These are phyloP conservation scores for Fistulifera pelliculosa DNA, from an alignment of 108 stramenopile species.

Conservation along the genomic window DNA sequence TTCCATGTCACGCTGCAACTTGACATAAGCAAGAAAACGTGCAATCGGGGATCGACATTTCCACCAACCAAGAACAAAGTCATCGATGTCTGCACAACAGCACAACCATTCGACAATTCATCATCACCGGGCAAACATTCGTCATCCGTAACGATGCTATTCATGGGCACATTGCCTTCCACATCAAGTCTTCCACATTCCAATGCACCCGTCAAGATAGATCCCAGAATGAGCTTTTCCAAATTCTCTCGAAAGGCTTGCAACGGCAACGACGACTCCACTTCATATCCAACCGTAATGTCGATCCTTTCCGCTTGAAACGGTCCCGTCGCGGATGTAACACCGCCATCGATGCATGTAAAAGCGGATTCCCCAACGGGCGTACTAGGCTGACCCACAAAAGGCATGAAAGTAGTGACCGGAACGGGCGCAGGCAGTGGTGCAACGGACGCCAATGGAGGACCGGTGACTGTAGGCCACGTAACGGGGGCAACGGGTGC, in stretches of 20 bases:
- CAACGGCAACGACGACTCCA: neutral
- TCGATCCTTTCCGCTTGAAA: neutral
- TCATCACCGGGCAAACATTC: neutral
- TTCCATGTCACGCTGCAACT: conserved; percentile 21
- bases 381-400: too few relatives aligned
- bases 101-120: neutral
- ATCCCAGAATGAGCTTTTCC: conserved; percentile 3
- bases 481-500: too few relatives aligned
- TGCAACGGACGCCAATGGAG: too few relatives aligned
- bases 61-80: conserved; percentile 3
- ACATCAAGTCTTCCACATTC: conserved; percentile 7
- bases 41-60: conserved; percentile 16
- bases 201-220: conserved; percentile 2
- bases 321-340: neutral
- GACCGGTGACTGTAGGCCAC: too few relatives aligned
- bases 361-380: neutral
- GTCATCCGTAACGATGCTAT: neutral
- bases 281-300: conserved; percentile 6
- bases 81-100: neutral
- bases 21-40: conserved; percentile 15
- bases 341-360: conserved; percentile 1
- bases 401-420: too few relatives aligned
- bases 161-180: neutral
- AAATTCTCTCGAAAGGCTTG: neutral
- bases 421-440: too few relatives aligned